Percentiles rank a stretch among this genome's conserved stretches.
Evolutionary conservation across 345 rosid genomes (phyloP).

Genomic region (Physaria fendleri): DNA sequence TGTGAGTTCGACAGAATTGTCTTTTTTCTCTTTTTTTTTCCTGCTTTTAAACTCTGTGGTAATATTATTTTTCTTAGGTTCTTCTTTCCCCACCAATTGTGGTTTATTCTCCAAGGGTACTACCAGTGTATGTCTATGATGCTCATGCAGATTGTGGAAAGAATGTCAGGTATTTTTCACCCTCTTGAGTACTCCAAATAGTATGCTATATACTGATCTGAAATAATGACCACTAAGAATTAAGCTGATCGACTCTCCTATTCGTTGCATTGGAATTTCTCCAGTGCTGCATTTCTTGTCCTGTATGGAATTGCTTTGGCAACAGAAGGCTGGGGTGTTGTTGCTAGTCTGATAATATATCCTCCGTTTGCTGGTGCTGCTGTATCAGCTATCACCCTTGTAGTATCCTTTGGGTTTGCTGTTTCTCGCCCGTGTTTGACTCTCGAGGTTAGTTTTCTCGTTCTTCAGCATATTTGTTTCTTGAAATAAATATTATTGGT

Average conservation of each 20-base stretch:
- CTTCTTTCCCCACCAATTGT: slow-evolving; percentile 99
- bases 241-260: slow-evolving; percentile 10
- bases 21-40: slow-evolving; percentile 11
- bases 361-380: slow-evolving; percentile 99
- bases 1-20: slow-evolving; percentile 39
- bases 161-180: slow-evolving; percentile 85
- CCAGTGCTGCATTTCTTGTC: slow-evolving; percentile 93
- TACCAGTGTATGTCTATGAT: slow-evolving; percentile 96
- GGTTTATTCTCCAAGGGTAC: slow-evolving; percentile 95
- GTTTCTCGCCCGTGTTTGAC: slow-evolving; percentile 99
- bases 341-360: slow-evolving; percentile 93
- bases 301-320: slow-evolving; percentile 98
- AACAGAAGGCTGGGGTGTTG: slow-evolving; percentile 99
- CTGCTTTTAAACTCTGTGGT: neutral
- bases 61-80: slow-evolving; percentile 44
- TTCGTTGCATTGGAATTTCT: slow-evolving; percentile 2
- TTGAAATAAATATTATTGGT: neutral
- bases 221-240: slow-evolving; percentile 1
- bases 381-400: slow-evolving; percentile 94
- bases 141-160: slow-evolving; percentile 98
- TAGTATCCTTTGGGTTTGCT: slow-evolving; percentile 97
- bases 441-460: slow-evolving; percentile 58
- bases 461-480: slow-evolving; percentile 14
- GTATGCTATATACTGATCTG: slow-evolving; percentile 1
- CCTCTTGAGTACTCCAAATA: neutral